Evolutionary conservation across 345 rosid genomes (phyloP), one percentile per base, ranked within the genome.

Genomic region (Brassica rapa): DNA sequence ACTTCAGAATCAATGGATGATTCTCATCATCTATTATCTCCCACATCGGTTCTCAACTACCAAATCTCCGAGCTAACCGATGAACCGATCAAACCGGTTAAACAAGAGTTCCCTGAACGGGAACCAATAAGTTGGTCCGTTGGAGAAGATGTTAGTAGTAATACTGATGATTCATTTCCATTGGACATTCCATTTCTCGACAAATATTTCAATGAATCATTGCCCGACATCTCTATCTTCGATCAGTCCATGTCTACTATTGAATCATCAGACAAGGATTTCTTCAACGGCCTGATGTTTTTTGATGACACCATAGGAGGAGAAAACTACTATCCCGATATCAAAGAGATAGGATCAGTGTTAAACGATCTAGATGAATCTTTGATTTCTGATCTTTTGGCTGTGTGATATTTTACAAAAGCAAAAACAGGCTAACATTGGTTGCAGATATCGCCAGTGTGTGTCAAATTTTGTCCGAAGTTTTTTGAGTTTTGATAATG

Each of bases 21-120:
- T 57, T 80, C 81, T 61, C 86, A 80, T 41, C 83, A 82, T 59
- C 70, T 86, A 21, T 87, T 85, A 1, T 94, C 98, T 33, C 97
- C 98, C 0, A 94, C 84, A 2, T 94, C 98, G n/a, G 99, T 95
- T 64, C 91, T 95, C 71, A 86, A 83, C 61, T 90, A 86, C 84
- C 82, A 86, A 74, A 60, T 66, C 24, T 56, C 74, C 4, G 88
- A 88, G 0, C 64, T 73, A 76, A 61, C 82, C 4, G 84, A 85
- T 10, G 74, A 72, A 64, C 77, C 76, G 24, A 67, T 56, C 19
- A 62, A 66, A 53, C 68, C 74, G 9, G 77, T 73, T 24, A 64
- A 68, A 35, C 78, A 55, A 4, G 77, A 80, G 66, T 37, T 71
- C 25, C 1, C 9, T 71, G 72, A 77, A 62, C 75, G 76, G 4